Base-by-base conservation (phyloP, 129 eudicot genomes). In the Arctium minus region DNA sequence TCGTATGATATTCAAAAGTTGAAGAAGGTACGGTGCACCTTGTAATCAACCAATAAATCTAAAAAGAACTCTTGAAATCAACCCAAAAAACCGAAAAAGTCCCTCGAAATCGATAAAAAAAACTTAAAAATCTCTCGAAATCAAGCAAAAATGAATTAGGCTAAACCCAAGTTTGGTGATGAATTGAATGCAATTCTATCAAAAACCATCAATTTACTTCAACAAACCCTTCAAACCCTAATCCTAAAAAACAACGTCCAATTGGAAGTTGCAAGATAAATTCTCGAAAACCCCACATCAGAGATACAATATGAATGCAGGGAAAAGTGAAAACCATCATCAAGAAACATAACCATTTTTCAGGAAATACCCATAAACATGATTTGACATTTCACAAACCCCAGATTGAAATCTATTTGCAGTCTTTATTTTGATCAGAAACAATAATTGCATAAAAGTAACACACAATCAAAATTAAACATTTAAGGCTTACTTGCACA, bases 401-500 rank as follows among this genome's bases (percentile, higher is more conserved):
- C 38, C 38, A 13, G 13, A 37, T 37, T 64, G 18, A 11, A 10
- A 70, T 44, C 69, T 0, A 70, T 80, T 29, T 64, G 27, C n/a
- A 22, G 29, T 12, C 70, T 22, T 22, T 22, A 22, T 22, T 22
- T 22, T 22, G 27, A 22, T 22, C 0, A 22, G 27, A 22, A 22
- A 32, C 69, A 70, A n/a, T 15, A 79, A 44, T 44, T 44, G n/a
- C 48, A 32, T 9, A 44, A 69, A 64, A 79, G 12, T 3, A 4
- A 11, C 13, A 81, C 79, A 50, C 68, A 18, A 60, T 60, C 68
- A 60, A 17, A 60, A 22, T 22, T 17, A 62, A 2, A 27, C 7
- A 73, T 27, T 22, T 30, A 72, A 22, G 50, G 2, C 92, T 86
- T 88, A 92, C 99, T 85, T 91, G 89, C 39, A 81, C 93, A 86